These are phyloP conservation scores for Epichloe gansuensis DNA, from an alignment of 2,329 filamentous ascomycete genomes.

Conservation along the genomic window DNA sequence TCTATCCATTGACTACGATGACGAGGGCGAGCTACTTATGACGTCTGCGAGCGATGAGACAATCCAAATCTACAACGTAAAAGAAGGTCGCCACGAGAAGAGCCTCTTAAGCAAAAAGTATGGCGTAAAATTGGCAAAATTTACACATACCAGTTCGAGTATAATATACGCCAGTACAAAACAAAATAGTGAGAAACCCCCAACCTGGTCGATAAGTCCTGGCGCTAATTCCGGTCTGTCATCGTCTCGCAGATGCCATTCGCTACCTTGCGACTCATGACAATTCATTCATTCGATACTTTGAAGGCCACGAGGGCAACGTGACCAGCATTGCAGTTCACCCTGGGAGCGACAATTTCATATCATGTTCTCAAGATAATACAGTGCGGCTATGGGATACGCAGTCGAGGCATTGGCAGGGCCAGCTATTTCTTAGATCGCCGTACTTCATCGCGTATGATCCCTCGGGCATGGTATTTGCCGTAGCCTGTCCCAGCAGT, in stretches of 20 bases:
- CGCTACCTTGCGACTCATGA: constrained; percentile 85
- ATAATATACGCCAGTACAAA: constrained; percentile 96
- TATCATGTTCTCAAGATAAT: constrained; percentile 83
- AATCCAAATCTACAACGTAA: constrained; percentile 88
- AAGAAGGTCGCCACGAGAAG: constrained; percentile 81
- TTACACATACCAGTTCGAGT: constrained; percentile 81
- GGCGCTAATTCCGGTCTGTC: constrained; percentile 2
- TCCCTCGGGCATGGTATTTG: constrained; percentile 83
- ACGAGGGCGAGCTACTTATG: constrained; percentile 84
- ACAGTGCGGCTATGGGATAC: constrained; percentile 88
- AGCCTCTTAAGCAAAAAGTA: constrained; percentile 92
- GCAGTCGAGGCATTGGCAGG: constrained; percentile 65
- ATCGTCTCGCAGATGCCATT: constrained; percentile 49
- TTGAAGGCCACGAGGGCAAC: constrained; percentile 72
- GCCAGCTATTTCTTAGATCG: constrained; percentile 65
- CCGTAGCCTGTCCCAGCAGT: constrained; percentile 69
- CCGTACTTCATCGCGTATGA: constrained; percentile 83
- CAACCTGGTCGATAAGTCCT: neutral
- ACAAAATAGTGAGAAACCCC: constrained; percentile 55
- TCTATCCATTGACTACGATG: constrained; percentile 91
- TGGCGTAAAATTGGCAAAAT: constrained; percentile 83
- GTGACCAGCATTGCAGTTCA: constrained; percentile 79
- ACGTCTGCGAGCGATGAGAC: constrained; percentile 88
- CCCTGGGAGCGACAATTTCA: constrained; percentile 78
- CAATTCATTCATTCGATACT: constrained; percentile 93